A percentile compares a stretch with the other conserved stretches of the same genome.
These are phyloP conservation scores for Verticillium zaregamsianum DNA, from an alignment of 2,329 filamentous ascomycete species.

Conservation along the genomic window DNA sequence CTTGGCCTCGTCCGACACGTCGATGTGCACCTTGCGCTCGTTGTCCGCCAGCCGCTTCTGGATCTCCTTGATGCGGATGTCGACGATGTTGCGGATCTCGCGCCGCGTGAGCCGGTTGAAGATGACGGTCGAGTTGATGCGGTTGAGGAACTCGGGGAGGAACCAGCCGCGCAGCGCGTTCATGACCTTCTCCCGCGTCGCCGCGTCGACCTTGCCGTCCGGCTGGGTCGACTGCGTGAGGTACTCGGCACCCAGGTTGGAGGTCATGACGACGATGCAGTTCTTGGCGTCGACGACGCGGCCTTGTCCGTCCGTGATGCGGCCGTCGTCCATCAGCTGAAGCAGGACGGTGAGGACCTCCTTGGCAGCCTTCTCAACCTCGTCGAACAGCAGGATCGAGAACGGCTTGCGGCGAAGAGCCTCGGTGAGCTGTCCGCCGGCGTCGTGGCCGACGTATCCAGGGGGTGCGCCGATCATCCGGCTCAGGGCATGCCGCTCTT, in stretches of 20 bases:
- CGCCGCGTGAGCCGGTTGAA: conserved; percentile 90
- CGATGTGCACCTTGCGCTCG: conserved; percentile 77
- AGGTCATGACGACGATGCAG: conserved; percentile 99
- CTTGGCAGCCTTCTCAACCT: conserved; percentile 98
- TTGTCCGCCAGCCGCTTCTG: conserved; percentile 88
- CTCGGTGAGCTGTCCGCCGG: conserved; percentile 93
- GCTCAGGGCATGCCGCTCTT: conserved; percentile 91
- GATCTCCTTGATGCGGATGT: conserved; percentile 81
- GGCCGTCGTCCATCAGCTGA: conserved; percentile 99
- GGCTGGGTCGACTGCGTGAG: conserved; percentile 74
- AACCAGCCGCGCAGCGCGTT: conserved; percentile 90
- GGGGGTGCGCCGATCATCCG: conserved; percentile 97
- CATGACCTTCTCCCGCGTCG: conserved; percentile 87
- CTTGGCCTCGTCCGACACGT: conserved; percentile 80
- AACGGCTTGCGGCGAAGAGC: conserved; percentile 90
- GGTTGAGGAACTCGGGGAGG: conserved; percentile 96
- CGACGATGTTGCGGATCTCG: conserved; percentile 95
- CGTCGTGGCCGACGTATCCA: conserved; percentile 94
- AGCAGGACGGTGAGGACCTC: conserved; percentile 93
- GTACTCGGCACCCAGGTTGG: conserved; percentile 92
- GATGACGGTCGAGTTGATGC: conserved; percentile 93
- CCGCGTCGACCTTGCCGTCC: conserved; percentile 80
- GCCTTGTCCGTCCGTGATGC: conserved; percentile 97
- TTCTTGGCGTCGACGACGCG: conserved; percentile 92
- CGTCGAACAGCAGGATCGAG: conserved; percentile 95